Conservation (phyloP, 192 early-diverging fungal genomes). For the Rhizophagus sp. region DNA sequence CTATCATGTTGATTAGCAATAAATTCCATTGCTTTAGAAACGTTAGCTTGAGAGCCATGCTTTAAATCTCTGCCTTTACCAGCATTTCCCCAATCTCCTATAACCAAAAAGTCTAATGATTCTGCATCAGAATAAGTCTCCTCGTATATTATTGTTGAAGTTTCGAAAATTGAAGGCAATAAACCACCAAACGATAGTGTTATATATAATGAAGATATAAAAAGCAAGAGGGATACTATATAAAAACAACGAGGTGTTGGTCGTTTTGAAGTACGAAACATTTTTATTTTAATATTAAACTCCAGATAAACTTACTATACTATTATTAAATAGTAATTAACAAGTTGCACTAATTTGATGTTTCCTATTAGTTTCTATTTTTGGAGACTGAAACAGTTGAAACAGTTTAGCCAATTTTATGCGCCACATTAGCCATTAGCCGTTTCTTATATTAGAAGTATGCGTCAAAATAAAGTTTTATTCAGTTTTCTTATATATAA, state of each 20-base stretch:
- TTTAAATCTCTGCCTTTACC: not conserved
- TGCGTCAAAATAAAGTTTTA: no score
- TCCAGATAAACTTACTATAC: no score
- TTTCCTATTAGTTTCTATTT: no score
- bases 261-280: not conserved
- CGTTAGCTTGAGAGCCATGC: not conserved
- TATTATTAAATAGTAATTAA: no score
- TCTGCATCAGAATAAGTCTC: not conserved
- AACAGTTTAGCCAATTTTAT: no score
- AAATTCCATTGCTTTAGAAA: conserved; percentile 18
- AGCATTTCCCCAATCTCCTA: conserved; percentile 24
- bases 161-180: not conserved
- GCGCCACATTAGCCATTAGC: no score
- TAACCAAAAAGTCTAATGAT: conserved; percentile 5
- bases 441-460: no score
- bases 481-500: no score
- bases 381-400: no score
- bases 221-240: not conserved
- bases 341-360: no score
- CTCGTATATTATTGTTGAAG: not conserved
- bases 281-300: not conserved
- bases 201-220: not conserved
- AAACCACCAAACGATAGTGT: not conserved
- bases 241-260: not conserved
- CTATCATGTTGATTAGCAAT: conserved; percentile 7